phyloP scores from a whole-genome alignment of 208 protist species.

The Crithidia fasciculata region DNA sequence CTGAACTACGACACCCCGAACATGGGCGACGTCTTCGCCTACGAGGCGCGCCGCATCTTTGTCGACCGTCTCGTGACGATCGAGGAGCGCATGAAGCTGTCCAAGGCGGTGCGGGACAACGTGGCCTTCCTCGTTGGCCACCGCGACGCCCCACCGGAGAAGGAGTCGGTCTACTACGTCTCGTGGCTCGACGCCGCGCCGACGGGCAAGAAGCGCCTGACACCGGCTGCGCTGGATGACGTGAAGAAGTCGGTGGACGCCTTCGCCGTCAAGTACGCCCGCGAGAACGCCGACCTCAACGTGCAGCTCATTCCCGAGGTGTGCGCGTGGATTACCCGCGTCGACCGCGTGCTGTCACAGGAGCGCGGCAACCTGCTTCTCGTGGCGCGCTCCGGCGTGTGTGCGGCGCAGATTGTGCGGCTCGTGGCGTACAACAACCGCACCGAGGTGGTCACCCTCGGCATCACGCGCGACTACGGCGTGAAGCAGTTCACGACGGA shows the following conservation, averaged over 20 bases:
- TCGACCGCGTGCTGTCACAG: constrained; percentile 96
- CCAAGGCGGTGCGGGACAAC: constrained; percentile 82
- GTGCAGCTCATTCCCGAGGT: constrained; percentile 96
- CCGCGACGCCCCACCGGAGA: constrained; percentile 67
- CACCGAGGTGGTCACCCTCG: constrained; percentile 91
- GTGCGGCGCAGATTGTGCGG: constrained; percentile 89
- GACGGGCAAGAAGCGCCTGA: constrained; percentile 64
- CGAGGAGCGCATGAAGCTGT: constrained; percentile 78
- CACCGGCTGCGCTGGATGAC: constrained; percentile 58
- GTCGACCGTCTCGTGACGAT: constrained; percentile 92
- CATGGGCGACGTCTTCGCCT: constrained; percentile 89
- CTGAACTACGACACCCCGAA: constrained; percentile 92
- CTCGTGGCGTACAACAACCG: constrained; percentile 93
- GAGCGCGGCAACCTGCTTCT: constrained; percentile 95
- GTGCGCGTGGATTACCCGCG: constrained; percentile 90
- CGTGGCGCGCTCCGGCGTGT: constrained; percentile 94
- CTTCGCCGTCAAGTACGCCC: constrained; percentile 89
- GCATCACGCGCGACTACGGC: constrained; percentile 91
- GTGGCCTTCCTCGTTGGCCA: constrained; percentile 80
- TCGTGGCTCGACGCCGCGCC: constrained; percentile 63
- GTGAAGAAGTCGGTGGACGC: constrained; percentile 75
- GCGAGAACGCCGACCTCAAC: constrained; percentile 93
- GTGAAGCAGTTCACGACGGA: constrained; percentile 95
- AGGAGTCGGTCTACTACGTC: constrained; percentile 80
- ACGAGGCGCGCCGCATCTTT: constrained; percentile 96